These are phyloP conservation scores for Komagataella phaffii DNA, from an alignment of 805 yeast genomes.

Conservation along the genomic window DNA sequence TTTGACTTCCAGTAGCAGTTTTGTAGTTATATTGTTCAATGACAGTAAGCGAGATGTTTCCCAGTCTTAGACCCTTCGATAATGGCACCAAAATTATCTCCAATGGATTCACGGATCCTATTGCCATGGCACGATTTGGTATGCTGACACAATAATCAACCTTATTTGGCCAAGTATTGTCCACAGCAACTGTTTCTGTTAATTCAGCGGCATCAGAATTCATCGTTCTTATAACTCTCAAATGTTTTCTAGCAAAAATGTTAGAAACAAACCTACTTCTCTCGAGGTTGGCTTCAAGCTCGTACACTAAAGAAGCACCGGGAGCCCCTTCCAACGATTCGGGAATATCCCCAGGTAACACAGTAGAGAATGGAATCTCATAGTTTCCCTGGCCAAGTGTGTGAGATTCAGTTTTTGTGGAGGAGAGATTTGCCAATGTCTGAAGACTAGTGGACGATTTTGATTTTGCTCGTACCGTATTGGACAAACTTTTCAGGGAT, in stretches of 20 bases:
- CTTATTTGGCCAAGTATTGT: conserved; percentile 90
- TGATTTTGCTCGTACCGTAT: conserved; percentile 13
- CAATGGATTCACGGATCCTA: conserved; percentile 69
- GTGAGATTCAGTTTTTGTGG: conserved; percentile 17
- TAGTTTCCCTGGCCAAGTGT: conserved; percentile 63
- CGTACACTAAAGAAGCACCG: conserved; percentile 61
- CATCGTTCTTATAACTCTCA: conserved; percentile 76
- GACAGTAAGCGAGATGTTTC: conserved; percentile 55
- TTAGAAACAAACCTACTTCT: conserved; percentile 65
- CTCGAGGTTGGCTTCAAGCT: conserved; percentile 69
- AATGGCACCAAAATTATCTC: conserved; percentile 66
- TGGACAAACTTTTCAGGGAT: conserved; percentile 22
- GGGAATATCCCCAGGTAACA: conserved; percentile 72
- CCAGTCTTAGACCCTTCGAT: conserved; percentile 66
- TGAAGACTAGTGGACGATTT: conserved; percentile 21
- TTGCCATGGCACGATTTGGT: conserved; percentile 81
- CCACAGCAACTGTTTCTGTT: conserved; percentile 85
- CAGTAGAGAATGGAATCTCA: conserved; percentile 78
- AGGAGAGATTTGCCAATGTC: conserved; percentile 6
- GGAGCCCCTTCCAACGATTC: conserved; percentile 89
- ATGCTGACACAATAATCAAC: conserved; percentile 81
- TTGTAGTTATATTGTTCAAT: conserved; percentile 51
- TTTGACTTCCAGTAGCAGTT: conserved; percentile 42
- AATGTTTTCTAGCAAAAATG: conserved; percentile 50
- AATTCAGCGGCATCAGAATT: conserved; percentile 81